Evolutionary conservation across 192 early-diverging fungal genomes (phyloP).

Genomic region (Backusella circina): DNA sequence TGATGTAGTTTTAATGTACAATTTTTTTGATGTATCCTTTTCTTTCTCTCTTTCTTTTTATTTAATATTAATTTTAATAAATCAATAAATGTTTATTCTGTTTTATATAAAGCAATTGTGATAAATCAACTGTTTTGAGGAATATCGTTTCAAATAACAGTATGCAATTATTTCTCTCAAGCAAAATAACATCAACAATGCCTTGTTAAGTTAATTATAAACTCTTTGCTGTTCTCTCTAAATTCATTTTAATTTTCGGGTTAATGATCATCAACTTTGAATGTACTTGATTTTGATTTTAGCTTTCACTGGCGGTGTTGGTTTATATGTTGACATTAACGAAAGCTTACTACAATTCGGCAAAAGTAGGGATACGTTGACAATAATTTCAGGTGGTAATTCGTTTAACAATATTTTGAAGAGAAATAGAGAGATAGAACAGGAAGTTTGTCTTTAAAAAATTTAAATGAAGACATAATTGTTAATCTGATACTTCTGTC

Average conservation of each 20-base stretch:
- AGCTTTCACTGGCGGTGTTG: background rate
- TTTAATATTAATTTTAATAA: too few relatives aligned
- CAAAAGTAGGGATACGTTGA: background rate
- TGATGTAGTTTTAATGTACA: conserved; percentile 5
- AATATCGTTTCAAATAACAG: too few relatives aligned
- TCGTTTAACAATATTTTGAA: background rate
- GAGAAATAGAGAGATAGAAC: too few relatives aligned
- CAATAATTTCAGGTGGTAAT: background rate
- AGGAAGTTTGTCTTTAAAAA: too few relatives aligned
- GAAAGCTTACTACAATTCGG: background rate
- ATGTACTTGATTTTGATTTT: background rate
- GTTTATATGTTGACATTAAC: background rate
- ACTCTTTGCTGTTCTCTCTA: background rate
- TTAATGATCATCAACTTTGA: background rate
- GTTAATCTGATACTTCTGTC: background rate
- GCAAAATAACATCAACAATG: too few relatives aligned
- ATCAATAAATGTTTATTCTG: too few relatives aligned
- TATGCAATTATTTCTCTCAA: too few relatives aligned
- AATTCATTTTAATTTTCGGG: background rate
- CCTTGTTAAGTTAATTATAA: too few relatives aligned
- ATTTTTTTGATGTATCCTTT: background rate
- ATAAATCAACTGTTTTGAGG: too few relatives aligned
- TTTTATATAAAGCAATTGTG: too few relatives aligned
- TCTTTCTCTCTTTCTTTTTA: too few relatives aligned
- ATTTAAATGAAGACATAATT: background rate